Evolutionary conservation across 768 basidiomycete species (phyloP).

Genomic region (Mycena haematopus): DNA sequence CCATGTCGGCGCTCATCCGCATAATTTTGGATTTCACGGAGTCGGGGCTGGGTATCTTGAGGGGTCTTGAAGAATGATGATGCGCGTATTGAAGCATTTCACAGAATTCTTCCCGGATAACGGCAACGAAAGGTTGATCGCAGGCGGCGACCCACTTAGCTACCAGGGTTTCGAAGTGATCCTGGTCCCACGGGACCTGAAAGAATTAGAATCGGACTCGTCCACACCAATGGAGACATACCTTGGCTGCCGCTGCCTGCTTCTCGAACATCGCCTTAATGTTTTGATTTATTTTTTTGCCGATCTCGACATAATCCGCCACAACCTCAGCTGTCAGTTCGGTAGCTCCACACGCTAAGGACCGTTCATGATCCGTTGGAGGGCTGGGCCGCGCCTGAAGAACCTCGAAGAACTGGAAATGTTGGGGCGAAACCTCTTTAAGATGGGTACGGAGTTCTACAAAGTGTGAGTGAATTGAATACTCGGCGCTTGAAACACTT

Average conservation of each 20-base stretch:
- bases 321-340: not conserved
- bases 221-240: not conserved
- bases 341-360: not conserved
- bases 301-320: not conserved
- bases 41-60: not conserved
- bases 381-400: not conserved
- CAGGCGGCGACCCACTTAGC: slow-evolving; percentile 17
- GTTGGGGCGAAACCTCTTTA: not conserved
- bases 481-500: not conserved
- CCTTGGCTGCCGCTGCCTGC: not conserved
- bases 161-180: slow-evolving; percentile 11
- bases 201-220: not conserved
- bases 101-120: slow-evolving; percentile 6
- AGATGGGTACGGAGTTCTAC: slow-evolving; percentile 4
- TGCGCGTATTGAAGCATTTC: slow-evolving; percentile 19
- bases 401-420: slow-evolving; percentile 1
- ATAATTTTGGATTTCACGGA: not conserved
- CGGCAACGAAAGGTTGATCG: slow-evolving; percentile 15
- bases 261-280: slow-evolving; percentile 14
- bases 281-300: not conserved
- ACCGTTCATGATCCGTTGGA: slow-evolving; percentile 1
- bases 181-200: slow-evolving; percentile 16
- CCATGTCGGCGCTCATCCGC: slow-evolving; percentile 4
- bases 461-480: not conserved
- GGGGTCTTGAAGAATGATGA: slow-evolving; percentile 6